Evolutionary conservation across 108 stramenopile genomes (phyloP).

Genomic region (Cyclostephanos invisitatus): DNA sequence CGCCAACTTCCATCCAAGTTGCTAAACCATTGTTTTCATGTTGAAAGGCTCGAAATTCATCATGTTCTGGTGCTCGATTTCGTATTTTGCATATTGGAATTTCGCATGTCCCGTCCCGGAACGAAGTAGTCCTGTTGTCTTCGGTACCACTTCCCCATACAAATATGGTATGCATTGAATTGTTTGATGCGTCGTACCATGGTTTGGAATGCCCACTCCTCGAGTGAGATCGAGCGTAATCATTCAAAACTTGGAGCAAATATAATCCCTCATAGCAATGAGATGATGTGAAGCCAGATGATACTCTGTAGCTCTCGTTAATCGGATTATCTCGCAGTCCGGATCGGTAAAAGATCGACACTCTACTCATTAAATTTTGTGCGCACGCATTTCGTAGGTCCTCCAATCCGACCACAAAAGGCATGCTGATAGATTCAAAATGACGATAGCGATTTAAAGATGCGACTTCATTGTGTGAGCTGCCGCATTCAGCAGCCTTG

Average conservation of each 20-base stretch:
- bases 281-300: slow-evolving; percentile 37
- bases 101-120: slow-evolving; percentile 12
- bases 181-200: slow-evolving; percentile 11
- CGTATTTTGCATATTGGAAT: slow-evolving; percentile 26
- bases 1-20: slow-evolving; percentile 44
- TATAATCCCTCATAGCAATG: slow-evolving; percentile 26
- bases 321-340: background rate
- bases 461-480: slow-evolving; percentile 12
- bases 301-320: slow-evolving; percentile 5
- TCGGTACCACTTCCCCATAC: slow-evolving; percentile 11
- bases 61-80: background rate
- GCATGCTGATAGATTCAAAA: slow-evolving; percentile 11
- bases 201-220: background rate
- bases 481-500: slow-evolving; percentile 33
- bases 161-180: slow-evolving; percentile 30
- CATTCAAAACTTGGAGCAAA: slow-evolving; percentile 24
- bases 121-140: background rate
- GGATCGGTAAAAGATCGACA: slow-evolving; percentile 1
- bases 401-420: slow-evolving; percentile 24
- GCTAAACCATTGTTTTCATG: slow-evolving; percentile 10
- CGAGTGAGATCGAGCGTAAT: slow-evolving; percentile 16
- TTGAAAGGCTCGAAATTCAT: background rate
- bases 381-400: slow-evolving; percentile 37
- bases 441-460: slow-evolving; percentile 10
- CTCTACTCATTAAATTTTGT: slow-evolving; percentile 37